A percentile compares a stretch with the other conserved stretches of the same genome.
phyloP scores from a whole-genome alignment of 306 rosid genomes.

The Geum urbanum region DNA sequence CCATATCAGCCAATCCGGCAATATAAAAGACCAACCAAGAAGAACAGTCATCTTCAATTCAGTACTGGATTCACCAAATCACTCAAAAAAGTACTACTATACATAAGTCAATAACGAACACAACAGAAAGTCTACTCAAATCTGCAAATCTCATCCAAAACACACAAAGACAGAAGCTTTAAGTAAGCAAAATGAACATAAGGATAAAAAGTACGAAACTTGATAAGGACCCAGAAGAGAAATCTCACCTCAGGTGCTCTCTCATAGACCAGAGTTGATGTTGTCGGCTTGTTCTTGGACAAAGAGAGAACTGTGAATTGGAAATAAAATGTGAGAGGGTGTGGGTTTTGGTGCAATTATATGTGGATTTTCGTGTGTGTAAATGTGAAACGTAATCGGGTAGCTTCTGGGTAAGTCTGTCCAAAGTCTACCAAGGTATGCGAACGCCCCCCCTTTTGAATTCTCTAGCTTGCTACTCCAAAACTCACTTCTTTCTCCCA shows the following conservation, averaged over 20 bases:
- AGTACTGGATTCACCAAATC: not conserved
- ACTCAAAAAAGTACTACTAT: not conserved
- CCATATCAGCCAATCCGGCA: not conserved
- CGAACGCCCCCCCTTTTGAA: constrained; percentile 5
- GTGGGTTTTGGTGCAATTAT: not conserved
- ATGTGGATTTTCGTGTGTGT: not conserved
- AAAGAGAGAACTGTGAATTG: too few species aligned
- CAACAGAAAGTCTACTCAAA: too few species aligned
- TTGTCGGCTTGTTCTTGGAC: too few species aligned
- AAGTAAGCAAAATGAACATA: not conserved
- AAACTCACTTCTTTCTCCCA: too few species aligned
- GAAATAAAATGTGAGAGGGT: too few species aligned
- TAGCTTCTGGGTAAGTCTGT: not conserved
- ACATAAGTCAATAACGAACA: not conserved
- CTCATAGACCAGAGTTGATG: not conserved
- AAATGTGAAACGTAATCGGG: not conserved
- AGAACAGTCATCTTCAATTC: not conserved
- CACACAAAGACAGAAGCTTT: not conserved
- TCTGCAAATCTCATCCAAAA: constrained; percentile 6
- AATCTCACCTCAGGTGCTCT: constrained; percentile 36
- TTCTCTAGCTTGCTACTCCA: too few species aligned
- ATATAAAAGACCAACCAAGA: not conserved
- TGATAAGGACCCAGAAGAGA: constrained; percentile 21
- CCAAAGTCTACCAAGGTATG: not conserved
- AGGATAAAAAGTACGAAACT: not conserved